phyloP scores from a whole-genome alignment of 768 basidiomycete species.

The Hypholoma fasciculare region DNA sequence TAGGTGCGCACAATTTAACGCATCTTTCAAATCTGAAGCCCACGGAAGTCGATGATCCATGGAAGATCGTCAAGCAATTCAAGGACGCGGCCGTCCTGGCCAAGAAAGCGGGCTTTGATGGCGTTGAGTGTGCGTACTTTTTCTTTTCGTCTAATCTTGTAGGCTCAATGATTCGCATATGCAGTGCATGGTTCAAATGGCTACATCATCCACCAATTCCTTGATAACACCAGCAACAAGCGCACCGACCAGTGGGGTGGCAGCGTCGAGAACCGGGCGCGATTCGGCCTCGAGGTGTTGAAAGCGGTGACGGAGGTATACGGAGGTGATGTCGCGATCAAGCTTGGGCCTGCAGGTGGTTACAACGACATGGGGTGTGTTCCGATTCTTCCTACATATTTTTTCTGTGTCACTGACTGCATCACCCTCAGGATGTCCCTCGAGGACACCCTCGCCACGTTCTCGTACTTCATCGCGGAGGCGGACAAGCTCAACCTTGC shows the following conservation, averaged over 20 bases:
- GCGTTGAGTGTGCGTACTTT: slow-evolving; percentile 40
- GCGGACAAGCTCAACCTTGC: slow-evolving; percentile 33
- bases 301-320: slow-evolving; percentile 40
- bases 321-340: slow-evolving; percentile 45
- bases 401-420: background rate
- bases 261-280: slow-evolving; percentile 51
- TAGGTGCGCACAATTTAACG: too few relatives aligned
- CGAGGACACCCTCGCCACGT: slow-evolving; percentile 41
- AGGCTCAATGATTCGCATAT: background rate
- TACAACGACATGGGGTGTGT: slow-evolving; percentile 33
- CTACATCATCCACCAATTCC: slow-evolving; percentile 44
- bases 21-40: slow-evolving; percentile 21
- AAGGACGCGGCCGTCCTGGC: slow-evolving; percentile 45
- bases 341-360: slow-evolving; percentile 42
- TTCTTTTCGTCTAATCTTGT: background rate
- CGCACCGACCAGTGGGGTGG: slow-evolving; percentile 66
- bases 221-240: slow-evolving; percentile 43
- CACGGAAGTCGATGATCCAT: slow-evolving; percentile 40
- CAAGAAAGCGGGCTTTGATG: slow-evolving; percentile 53
- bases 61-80: slow-evolving; percentile 34
- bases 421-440: slow-evolving; percentile 36
- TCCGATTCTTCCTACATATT: slow-evolving; percentile 27
- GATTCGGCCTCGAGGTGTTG: slow-evolving; percentile 52
- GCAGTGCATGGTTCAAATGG: slow-evolving; percentile 39
- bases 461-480: slow-evolving; percentile 39